Evolutionary conservation across 2,329 filamentous ascomycete species (phyloP).

Genomic region (Sporothrix protearum): DNA sequence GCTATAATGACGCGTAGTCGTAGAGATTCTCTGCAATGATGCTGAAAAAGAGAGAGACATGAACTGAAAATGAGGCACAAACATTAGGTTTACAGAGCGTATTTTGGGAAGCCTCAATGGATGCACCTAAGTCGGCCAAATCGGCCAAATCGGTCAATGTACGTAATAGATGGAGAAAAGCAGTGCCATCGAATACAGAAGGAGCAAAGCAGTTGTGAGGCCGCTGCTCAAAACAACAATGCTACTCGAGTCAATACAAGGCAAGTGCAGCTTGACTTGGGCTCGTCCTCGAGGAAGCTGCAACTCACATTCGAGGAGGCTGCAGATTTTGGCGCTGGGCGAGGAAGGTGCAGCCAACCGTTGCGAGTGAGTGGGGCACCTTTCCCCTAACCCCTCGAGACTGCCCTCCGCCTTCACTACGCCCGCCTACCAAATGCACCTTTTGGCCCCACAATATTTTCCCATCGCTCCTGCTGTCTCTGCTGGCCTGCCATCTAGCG

Average conservation of each 20-base stretch:
- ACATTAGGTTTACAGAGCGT: neutral
- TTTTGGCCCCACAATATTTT: constrained; percentile 2
- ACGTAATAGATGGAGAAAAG: neutral
- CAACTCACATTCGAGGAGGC: neutral
- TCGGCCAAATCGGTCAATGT: too few species aligned
- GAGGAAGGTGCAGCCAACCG: neutral
- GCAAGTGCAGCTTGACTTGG: neutral
- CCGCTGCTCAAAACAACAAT: too few species aligned
- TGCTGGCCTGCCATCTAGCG: neutral
- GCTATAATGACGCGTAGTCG: too few species aligned
- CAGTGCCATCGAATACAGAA: neutral
- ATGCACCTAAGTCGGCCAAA: neutral
- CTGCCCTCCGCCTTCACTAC: neutral
- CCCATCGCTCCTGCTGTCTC: constrained; percentile 3
- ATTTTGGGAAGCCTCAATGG: neutral
- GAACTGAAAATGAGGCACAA: neutral
- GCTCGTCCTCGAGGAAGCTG: neutral
- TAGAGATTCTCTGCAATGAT: neutral
- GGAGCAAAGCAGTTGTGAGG: neutral
- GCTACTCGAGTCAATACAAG: neutral
- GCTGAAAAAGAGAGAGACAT: neutral
- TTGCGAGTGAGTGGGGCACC: neutral
- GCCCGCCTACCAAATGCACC: constrained; percentile 28
- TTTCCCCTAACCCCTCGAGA: neutral
- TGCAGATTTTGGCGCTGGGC: neutral